A percentile compares a stretch with the other conserved stretches of the same genome.
These are phyloP conservation scores for Prillingera fragicola DNA, from an alignment of 1,284 basidiomycete genomes.

Conservation along the genomic window DNA sequence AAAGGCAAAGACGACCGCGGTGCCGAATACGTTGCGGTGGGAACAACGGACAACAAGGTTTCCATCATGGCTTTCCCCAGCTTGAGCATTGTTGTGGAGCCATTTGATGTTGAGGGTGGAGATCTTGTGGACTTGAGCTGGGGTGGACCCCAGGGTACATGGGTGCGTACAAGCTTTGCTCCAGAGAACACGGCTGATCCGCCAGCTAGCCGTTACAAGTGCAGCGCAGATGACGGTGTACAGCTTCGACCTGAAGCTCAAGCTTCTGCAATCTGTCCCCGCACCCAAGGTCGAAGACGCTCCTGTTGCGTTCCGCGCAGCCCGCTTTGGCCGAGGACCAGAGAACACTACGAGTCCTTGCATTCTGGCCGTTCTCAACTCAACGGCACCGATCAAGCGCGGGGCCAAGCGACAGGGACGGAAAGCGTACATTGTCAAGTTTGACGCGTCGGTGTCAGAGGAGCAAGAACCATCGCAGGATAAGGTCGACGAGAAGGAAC, in stretches of 20 bases:
- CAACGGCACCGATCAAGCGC: constrained; percentile 41
- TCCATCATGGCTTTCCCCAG: constrained; percentile 63
- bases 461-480: constrained; percentile 53
- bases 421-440: constrained; percentile 39
- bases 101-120: constrained; percentile 22
- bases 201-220: constrained; percentile 38
- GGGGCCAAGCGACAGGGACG: constrained; percentile 22
- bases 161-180: no score
- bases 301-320: constrained; percentile 64
- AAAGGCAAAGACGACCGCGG: no score
- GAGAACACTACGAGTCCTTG: background rate
- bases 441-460: constrained; percentile 37
- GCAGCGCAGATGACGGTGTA: constrained; percentile 31
- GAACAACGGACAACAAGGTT: constrained; percentile 50
- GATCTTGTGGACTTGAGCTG: constrained; percentile 45
- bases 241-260: constrained; percentile 15
- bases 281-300: constrained; percentile 36
- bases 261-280: constrained; percentile 36
- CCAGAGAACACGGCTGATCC: no score
- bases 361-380: constrained; percentile 62
- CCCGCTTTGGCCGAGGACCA: constrained; percentile 51
- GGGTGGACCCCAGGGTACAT: constrained; percentile 35
- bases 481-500: constrained; percentile 16
- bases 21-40: constrained; percentile 33
- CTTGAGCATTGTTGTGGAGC: constrained; percentile 56